phyloP scores from a whole-genome alignment of 495 filamentous ascomycete genomes.

The Penicillium manginii region DNA sequence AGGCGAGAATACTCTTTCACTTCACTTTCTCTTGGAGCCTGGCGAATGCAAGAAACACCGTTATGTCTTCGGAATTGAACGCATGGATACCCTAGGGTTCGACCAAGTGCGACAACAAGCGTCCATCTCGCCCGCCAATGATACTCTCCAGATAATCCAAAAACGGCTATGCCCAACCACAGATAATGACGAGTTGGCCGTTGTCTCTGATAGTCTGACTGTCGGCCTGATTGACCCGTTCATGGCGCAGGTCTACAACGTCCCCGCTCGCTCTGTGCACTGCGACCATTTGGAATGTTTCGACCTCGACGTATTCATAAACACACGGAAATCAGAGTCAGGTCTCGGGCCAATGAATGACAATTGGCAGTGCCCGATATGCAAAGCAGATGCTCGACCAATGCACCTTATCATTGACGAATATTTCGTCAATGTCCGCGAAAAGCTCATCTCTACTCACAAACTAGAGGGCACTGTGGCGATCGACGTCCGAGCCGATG shows the following conservation, averaged over 20 bases:
- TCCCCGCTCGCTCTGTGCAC: conserved; percentile 65
- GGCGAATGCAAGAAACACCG: conserved; percentile 37
- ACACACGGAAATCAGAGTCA: conserved; percentile 56
- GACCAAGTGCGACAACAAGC: conserved; percentile 50
- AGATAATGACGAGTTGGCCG: conserved; percentile 68
- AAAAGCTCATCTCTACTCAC: conserved; percentile 46
- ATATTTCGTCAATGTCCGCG: conserved; percentile 65
- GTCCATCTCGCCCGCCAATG: conserved; percentile 26
- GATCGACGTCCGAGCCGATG: conserved; percentile 60
- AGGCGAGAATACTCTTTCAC: conserved; percentile 62
- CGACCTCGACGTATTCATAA: conserved; percentile 80
- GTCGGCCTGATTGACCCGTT: conserved; percentile 81
- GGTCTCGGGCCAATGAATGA: conserved; percentile 64
- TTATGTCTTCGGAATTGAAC: conserved; percentile 66
- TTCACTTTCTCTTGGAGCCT: conserved; percentile 51
- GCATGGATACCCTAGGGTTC: conserved; percentile 58
- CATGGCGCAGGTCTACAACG: conserved; percentile 65
- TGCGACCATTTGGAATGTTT: conserved; percentile 84
- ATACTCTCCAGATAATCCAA: conserved; percentile 40
- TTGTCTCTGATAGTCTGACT: conserved; percentile 64
- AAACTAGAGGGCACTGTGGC: conserved; percentile 51
- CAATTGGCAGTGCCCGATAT: conserved; percentile 83
- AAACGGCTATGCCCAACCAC: conserved; percentile 38
- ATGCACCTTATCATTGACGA: conserved; percentile 67
- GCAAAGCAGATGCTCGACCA: conserved; percentile 73